Base-by-base conservation (phyloP, 2,329 filamentous ascomycete species). In the Mycosphaerella sp. region DNA sequence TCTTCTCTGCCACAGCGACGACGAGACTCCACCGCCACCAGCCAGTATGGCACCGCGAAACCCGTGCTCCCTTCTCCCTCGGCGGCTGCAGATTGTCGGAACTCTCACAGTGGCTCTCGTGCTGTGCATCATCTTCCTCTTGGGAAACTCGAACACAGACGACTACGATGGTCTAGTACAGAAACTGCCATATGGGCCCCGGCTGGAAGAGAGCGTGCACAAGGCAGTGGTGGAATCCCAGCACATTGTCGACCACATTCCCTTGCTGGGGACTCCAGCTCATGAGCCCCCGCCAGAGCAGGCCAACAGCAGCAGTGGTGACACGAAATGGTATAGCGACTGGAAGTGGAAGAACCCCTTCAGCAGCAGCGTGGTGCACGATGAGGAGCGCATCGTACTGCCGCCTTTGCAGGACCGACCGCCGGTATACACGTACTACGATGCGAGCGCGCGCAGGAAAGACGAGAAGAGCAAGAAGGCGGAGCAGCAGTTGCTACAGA, bases 341-440 rank as follows among this genome's bases (percentile, higher is more conserved):
- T 95, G 86, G 84, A 89, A 86, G 68, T 97, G 91, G 90, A 79
- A 88, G 64, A 87, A 87, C 57, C 89, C 91, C 2, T 97, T 96
- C 70, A 95, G 90, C 14, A 90, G 84, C 42, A 81, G 83, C 12
- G 78, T 93, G 54, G 83, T 82, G 0, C 78, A 93, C 53, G 91
- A 95, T 66, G 87, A 95, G 69, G 86, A 87, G 65, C 80, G 89
- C 51, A 85, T 87, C 6, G 80, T 97, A 51, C 82, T 97, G 2
- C 93, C 93, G 45, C 87, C 88, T 2, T 74, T 95, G 29, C 73
- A 70, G 45, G 74, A 80, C 32, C 81, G 92, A 21, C 83, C 86
- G 23, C 79, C 83, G 1, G 84, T 97, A 51, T 97, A 95, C 72
- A 95, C 90, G 59, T 97, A 92, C 71, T 95, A 95, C 69, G 89